Evolutionary conservation across 805 yeast species (phyloP), one percentile per base, ranked within the genome.

Genomic region (Citeromyces matritensis): DNA sequence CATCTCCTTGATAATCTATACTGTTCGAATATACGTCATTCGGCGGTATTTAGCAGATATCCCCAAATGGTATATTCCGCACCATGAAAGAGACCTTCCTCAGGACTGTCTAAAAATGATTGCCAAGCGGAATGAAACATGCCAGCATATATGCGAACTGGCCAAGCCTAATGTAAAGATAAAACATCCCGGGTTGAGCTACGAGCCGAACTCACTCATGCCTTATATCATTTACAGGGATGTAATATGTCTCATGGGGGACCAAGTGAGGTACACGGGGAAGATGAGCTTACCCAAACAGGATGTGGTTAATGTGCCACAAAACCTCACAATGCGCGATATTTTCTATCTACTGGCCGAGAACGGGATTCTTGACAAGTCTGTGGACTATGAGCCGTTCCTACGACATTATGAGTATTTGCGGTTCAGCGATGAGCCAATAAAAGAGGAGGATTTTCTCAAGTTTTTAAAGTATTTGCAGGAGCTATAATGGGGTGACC

Each of bases 1-100:
- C 1, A 41, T 65, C 5, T 53, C 73, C 3, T 38, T 73, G 1
- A 38, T 70, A 2, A 48, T 80, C 12, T 69, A 73, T 39, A 53
- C 78, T 13, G 55, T 69, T 25, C 61, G 97, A 34, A 55, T 83
- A 6, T 57, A 73, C 34, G 62, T 66, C 15, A 60, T 67, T 34
- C 61, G 76, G 35, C 61, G 70, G 32, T 58, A 75, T 31, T 45
- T 85, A 38, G 69, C 71, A 36, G 91, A 79, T 40, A 80, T 86
- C 12, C 96, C 96, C 0, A 69, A 78, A 38, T 56, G 70, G 13
- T 84, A 83, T 48, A 62, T 85, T 17, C 86, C 94, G 2, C 59
- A 71, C 11, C 66, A 73, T 21, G 52, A 61, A 5, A 73, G 67
- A 36, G 83, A 76, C 42, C 48, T 76, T 26, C 75, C 81, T 1